phyloP scores from a whole-genome alignment of 495 filamentous ascomycete species.

The Penicillium crystallinum region DNA sequence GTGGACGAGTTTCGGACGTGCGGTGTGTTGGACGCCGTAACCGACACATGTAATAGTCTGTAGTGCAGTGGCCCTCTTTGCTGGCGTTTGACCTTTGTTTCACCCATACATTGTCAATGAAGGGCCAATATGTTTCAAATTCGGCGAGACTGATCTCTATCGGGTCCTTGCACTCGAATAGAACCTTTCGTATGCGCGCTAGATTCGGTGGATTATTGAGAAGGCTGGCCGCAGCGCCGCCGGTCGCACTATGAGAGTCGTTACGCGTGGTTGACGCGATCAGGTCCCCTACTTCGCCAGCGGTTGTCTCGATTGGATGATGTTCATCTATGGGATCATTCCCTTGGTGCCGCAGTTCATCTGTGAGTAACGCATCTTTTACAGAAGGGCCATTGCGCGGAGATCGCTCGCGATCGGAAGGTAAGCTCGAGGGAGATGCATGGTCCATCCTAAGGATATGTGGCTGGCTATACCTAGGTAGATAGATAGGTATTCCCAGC shows the following conservation, averaged over 20 bases:
- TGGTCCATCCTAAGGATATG: slow-evolving; percentile 29
- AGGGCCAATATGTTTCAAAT: slow-evolving; percentile 52
- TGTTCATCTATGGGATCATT: slow-evolving; percentile 12
- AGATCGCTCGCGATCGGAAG: slow-evolving; percentile 11
- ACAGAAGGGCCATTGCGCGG: slow-evolving; percentile 10
- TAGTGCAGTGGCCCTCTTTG: slow-evolving; percentile 45
- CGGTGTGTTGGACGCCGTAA: slow-evolving; percentile 42
- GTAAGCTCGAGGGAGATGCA: slow-evolving; percentile 23
- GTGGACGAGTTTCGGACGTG: slow-evolving; percentile 38
- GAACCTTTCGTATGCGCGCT: slow-evolving; percentile 38
- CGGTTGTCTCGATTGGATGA: not conserved
- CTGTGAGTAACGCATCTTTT: slow-evolving; percentile 3
- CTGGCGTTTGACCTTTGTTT: slow-evolving; percentile 48
- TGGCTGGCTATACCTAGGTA: no score
- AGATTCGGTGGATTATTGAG: slow-evolving; percentile 45
- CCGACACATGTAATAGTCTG: slow-evolving; percentile 51
- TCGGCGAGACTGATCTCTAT: slow-evolving; percentile 49
- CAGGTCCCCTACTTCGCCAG: not conserved
- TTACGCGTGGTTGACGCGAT: not conserved
- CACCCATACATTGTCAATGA: slow-evolving; percentile 52
- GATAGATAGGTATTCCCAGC: not conserved
- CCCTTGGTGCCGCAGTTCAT: slow-evolving; percentile 1
- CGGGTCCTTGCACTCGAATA: slow-evolving; percentile 49
- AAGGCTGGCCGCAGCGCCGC: slow-evolving; percentile 13
- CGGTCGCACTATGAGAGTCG: not conserved